Conservation (phyloP, 371 early-diverging fungal species). For the Syncephalastrum monosporum region DNA sequence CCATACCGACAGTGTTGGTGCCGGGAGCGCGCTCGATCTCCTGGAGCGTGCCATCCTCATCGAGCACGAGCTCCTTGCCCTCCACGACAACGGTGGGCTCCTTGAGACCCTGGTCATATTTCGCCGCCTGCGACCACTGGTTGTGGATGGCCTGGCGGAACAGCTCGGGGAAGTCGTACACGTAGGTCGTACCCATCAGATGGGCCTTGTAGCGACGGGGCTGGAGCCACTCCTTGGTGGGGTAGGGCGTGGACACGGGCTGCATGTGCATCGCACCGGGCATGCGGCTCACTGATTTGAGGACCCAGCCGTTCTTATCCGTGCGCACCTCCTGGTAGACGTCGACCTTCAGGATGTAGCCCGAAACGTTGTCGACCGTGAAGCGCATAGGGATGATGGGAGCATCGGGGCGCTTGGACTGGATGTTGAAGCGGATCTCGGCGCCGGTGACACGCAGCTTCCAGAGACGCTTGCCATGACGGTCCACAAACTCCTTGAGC, state of each 20-base stretch:
- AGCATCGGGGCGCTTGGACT: slow-evolving; percentile 60
- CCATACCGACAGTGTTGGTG: slow-evolving; percentile 94
- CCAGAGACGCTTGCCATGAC: slow-evolving; percentile 95
- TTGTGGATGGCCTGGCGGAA: slow-evolving; percentile 84
- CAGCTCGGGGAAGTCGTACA: slow-evolving; percentile 97
- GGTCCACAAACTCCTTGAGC: slow-evolving; percentile 86
- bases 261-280: slow-evolving; percentile 86
- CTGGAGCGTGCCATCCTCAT: slow-evolving; percentile 76
- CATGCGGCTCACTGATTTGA: slow-evolving; percentile 69
- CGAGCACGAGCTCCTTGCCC: slow-evolving; percentile 85
- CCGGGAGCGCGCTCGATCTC: slow-evolving; percentile 86
- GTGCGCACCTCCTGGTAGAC: slow-evolving; percentile 87
- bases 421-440: slow-evolving; percentile 92
- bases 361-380: slow-evolving; percentile 88
- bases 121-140: slow-evolving; percentile 71
- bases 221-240: slow-evolving; percentile 94
- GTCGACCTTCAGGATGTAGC: slow-evolving; percentile 89
- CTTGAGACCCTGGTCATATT: slow-evolving; percentile 53
- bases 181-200: slow-evolving; percentile 96
- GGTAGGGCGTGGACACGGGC: slow-evolving; percentile 82
- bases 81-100: slow-evolving; percentile 73
- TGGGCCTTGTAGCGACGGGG: slow-evolving; percentile 98
- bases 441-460: slow-evolving; percentile 91
- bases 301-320: slow-evolving; percentile 69
- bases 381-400: slow-evolving; percentile 88